Evolutionary conservation across 495 filamentous ascomycete species (phyloP), one percentile per base, ranked within the genome.

Genomic region (Polyplosphaeria fusca): DNA sequence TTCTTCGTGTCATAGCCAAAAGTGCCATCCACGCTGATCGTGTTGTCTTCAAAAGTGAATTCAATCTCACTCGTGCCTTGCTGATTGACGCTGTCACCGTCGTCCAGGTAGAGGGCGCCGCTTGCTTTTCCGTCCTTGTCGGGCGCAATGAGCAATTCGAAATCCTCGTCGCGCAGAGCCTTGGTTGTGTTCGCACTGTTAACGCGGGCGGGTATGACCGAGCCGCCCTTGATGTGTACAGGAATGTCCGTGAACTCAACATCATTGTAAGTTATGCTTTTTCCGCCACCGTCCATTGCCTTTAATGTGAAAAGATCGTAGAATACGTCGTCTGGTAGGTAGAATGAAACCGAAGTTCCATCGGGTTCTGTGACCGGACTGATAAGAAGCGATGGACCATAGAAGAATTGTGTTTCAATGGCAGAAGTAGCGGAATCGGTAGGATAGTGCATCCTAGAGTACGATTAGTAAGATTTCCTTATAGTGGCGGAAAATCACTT

Each of bases 301-400:
- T 75, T 69, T 47, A 79, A 76, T 0, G 85, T 88, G 70, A 80
- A 82, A 77, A 79, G 89, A 72, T 91, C 86, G 72, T 92, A 93
- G 74, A 88, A 91, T 53, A 82, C 64, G 64, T 86, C 87, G 30
- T 85, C 63, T 35, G 88, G 86, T 39, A 93, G 78, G 70, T 92
- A 91, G 38, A 87, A 81, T 13, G 80, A 73, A 2, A 89, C 85
- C 27, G 76, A 77, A 0, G 84, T 91, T 24, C 74, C 69, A 50
- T 81, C 78, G 55, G 84, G 74, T 11, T 82, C 77, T 0, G 76
- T 83, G 7, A 93, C 88, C 2, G 88, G 88, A 3, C 79, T 79
- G 25, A 93, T 81, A n/a, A 92, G 79, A 43, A 92, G 70, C 9
- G 78, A 76, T 7, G 81, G 74, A 4, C 88, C 88, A 67, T 80